phyloP scores from a whole-genome alignment of 1,284 basidiomycete genomes.

The Golubevia sp. region DNA sequence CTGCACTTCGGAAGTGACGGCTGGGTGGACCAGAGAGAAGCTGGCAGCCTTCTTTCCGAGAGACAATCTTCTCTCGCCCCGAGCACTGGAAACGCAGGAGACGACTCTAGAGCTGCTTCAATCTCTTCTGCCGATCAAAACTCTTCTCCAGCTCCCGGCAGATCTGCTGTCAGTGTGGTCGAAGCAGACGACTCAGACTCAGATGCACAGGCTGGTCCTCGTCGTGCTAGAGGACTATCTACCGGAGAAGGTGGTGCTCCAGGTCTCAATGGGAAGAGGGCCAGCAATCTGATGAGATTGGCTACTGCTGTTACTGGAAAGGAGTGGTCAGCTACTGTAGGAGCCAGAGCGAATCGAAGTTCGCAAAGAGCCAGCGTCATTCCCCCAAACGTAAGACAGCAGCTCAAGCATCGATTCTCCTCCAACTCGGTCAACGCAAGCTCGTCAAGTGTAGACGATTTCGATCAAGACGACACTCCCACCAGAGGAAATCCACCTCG shows the following conservation, averaged over 20 bases:
- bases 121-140: background rate
- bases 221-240: slow-evolving; percentile 6
- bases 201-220: slow-evolving; percentile 2
- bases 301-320: slow-evolving; percentile 3
- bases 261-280: slow-evolving; percentile 3
- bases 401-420: background rate
- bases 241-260: background rate
- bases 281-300: slow-evolving; percentile 10
- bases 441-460: background rate
- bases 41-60: background rate
- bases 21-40: background rate
- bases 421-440: background rate
- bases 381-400: background rate
- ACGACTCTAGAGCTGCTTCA: slow-evolving; percentile 4
- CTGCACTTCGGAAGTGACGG: background rate
- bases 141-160: background rate
- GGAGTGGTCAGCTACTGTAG: background rate
- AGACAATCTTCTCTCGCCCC: background rate
- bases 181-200: slow-evolving; percentile 7
- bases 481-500: background rate
- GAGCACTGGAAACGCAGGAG: slow-evolving; percentile 8
- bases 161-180: background rate
- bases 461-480: background rate
- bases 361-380: background rate
- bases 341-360: background rate